phyloP scores from a whole-genome alignment of 176 grass and related monocot genomes.

The Musa schizocarpa region DNA sequence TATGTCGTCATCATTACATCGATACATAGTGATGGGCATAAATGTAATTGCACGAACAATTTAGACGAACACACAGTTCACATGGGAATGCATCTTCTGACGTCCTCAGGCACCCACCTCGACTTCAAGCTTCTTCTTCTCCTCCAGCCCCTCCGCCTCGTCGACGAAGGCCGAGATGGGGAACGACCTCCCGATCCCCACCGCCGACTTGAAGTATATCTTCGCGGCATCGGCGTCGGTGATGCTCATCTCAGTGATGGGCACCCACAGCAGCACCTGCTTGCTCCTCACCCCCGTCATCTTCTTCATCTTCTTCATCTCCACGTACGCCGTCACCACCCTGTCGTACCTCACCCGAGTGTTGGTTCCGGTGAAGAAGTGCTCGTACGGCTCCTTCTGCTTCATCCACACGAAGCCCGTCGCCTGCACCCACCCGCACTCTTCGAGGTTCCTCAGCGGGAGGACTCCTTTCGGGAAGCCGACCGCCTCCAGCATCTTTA shows the following conservation, averaged over 20 bases:
- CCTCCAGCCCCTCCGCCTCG: conserved; percentile 11
- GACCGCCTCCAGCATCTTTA: conserved; percentile 52
- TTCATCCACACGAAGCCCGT: conserved; percentile 94
- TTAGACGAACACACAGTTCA: too few species aligned
- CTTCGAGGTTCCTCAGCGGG: conserved; percentile 63
- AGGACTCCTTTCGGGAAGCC: conserved; percentile 77
- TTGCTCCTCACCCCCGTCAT: conserved; percentile 81
- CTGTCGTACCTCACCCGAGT: conserved; percentile 59
- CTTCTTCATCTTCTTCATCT: conserved; percentile 69
- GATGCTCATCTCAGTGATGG: conserved; percentile 81
- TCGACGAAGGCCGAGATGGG: conserved; percentile 58
- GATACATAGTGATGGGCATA: too few species aligned
- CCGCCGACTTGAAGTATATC: conserved; percentile 79
- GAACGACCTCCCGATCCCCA: conserved; percentile 69
- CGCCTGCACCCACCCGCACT: conserved; percentile 69
- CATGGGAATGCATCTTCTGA: too few species aligned
- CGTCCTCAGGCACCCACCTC: too few species aligned
- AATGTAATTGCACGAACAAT: too few species aligned
- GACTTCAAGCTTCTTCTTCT: not conserved
- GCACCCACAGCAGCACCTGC: conserved; percentile 89
- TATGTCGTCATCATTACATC: too few species aligned
- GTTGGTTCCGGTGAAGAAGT: conserved; percentile 56
- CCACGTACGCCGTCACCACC: conserved; percentile 85
- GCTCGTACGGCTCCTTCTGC: conserved; percentile 63
- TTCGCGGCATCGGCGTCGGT: conserved; percentile 26